Evolutionary conservation across 805 yeast species (phyloP), one percentile per base, ranked within the genome.

Genomic region (Wickerhamiella azyma): DNA sequence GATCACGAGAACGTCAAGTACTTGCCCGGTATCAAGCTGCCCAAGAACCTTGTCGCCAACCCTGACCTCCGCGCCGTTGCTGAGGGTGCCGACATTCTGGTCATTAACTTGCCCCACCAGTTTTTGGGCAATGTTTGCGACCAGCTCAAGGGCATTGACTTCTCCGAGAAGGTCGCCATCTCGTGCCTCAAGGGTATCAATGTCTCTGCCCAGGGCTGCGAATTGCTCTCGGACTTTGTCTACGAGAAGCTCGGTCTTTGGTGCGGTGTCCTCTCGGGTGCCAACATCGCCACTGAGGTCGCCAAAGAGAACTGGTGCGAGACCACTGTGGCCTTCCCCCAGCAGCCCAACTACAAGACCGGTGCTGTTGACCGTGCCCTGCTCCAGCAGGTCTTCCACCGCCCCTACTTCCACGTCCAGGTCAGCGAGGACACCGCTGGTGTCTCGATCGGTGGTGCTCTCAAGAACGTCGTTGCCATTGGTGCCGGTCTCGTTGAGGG

Each of bases 401-500:
- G 97, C 70, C 89, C 94, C 29, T 92, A 92, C 72, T 92, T 92
- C 85, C 97, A 92, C 66, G 98, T 92, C 35, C 75, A 84, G 59
- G 94, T 89, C 49, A 75, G 85, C 49, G 79, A 79, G 50, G 98
- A 92, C 64, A 94, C 89, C 48, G 94, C 94, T 19, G 98, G 98
- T 63, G 92, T 86, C 48, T 85, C 96, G 2, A 76, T 92, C 50
- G 94, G 95, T 38, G 98, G 98, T 62, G 98, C 98, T 9, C 75
- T 92, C 65, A 92, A 92, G 70, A 92, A 92, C 67, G 84, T 92
- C 45, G 89, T 89, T 52, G 98, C 98, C 32, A 70, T 86, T 60
- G 94, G 95, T 53, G 96, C 94, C 51, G 98, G 98, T 47, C 84
- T 92, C 61, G 97, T 89, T 52, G 94, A 85, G 66, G 98, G 98